Evolutionary conservation across 768 basidiomycete genomes (phyloP).

Genomic region (Scleroderma citrinum): DNA sequence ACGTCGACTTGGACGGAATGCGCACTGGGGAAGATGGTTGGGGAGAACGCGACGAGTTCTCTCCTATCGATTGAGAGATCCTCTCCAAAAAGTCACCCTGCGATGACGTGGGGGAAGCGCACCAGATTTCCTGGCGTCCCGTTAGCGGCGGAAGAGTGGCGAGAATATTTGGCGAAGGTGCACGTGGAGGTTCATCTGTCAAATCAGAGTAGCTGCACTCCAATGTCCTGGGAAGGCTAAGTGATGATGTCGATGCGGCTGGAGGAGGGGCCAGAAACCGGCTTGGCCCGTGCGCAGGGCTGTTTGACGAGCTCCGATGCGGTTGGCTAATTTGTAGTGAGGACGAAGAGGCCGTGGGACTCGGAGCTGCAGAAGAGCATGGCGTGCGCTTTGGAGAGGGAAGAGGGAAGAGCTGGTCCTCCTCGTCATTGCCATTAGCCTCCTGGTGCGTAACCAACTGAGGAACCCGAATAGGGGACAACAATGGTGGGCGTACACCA

Average conservation of each 20-base stretch:
- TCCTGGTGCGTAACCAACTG: slow-evolving; percentile 20
- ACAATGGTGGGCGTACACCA: not conserved
- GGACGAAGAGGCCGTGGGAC: slow-evolving; percentile 25
- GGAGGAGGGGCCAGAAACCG: slow-evolving; percentile 18
- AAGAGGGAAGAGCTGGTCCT: slow-evolving; percentile 51
- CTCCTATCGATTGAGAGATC: not conserved
- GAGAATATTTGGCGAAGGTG: slow-evolving; percentile 20
- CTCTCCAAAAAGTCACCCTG: not conserved
- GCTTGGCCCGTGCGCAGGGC: slow-evolving; percentile 5
- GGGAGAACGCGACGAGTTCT: slow-evolving; percentile 1
- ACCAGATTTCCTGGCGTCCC: slow-evolving; percentile 6
- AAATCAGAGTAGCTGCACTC: slow-evolving; percentile 7
- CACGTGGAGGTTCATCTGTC: slow-evolving; percentile 6
- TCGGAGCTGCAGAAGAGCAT: slow-evolving; percentile 33
- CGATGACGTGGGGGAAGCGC: slow-evolving; percentile 2
- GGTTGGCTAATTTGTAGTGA: slow-evolving; percentile 12
- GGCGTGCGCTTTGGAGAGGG: slow-evolving; percentile 56
- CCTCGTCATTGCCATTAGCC: slow-evolving; percentile 49
- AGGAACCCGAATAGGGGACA: slow-evolving; percentile 9
- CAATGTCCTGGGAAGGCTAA: slow-evolving; percentile 15
- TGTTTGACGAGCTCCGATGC: not conserved
- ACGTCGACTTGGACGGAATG: not conserved
- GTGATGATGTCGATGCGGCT: slow-evolving; percentile 19
- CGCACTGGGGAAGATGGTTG: not conserved
- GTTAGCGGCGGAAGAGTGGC: slow-evolving; percentile 21